A percentile compares a stretch with the other conserved stretches of the same genome.
Evolutionary conservation across 176 grass and related monocot species (phyloP).

Genomic region (Luzula sylvatica): DNA sequence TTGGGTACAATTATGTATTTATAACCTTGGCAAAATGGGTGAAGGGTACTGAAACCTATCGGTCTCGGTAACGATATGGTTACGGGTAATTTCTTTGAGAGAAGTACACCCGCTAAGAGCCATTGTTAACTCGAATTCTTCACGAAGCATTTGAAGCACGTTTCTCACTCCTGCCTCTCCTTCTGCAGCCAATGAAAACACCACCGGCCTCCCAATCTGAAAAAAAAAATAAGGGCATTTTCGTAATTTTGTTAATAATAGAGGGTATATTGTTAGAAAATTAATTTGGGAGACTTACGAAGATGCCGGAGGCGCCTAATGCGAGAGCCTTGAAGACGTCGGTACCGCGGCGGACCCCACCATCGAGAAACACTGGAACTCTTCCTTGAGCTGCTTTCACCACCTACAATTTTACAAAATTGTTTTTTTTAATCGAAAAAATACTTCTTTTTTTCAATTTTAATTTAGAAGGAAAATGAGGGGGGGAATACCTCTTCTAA

Average conservation of each 20-base stretch:
- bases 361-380: slow-evolving; percentile 87
- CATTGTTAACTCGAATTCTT: slow-evolving; percentile 94
- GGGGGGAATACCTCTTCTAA: slow-evolving; percentile 48
- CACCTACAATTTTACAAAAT: slow-evolving; percentile 31
- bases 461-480: neutral
- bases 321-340: slow-evolving; percentile 98
- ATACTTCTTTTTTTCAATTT: neutral
- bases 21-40: slow-evolving; percentile 48
- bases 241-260: no score
- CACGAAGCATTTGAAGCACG: slow-evolving; percentile 75
- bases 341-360: slow-evolving; percentile 83
- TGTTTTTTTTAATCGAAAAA: neutral
- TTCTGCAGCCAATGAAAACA: slow-evolving; percentile 75
- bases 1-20: slow-evolving; percentile 9
- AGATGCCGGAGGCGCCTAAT: slow-evolving; percentile 77
- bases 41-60: slow-evolving; percentile 44
- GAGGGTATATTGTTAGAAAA: neutral
- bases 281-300: slow-evolving; percentile 40
- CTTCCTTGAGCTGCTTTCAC: slow-evolving; percentile 61
- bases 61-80: slow-evolving; percentile 64
- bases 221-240: neutral
- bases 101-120: slow-evolving; percentile 80
- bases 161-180: slow-evolving; percentile 69
- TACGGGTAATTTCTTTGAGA: slow-evolving; percentile 84
- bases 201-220: slow-evolving; percentile 75